Evolutionary conservation across 1,284 basidiomycete genomes (phyloP), one percentile per base, ranked within the genome.

Genomic region (Ustilago curta): DNA sequence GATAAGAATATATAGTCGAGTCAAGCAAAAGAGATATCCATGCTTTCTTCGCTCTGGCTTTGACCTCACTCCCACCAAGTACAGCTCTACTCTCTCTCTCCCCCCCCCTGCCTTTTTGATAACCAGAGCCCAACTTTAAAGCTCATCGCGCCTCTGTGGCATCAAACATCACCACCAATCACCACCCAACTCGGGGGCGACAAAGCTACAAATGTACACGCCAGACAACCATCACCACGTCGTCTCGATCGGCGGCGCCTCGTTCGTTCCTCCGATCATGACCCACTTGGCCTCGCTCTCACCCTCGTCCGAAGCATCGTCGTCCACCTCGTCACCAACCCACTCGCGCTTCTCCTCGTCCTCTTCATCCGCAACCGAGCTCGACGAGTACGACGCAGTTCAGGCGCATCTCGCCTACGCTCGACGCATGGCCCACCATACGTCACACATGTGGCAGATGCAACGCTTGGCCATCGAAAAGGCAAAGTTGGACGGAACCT

Each of bases 391-490:
- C 58, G 72, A 75, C 32, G 55, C 62, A 7, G 66, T 69, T 0
- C 71, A 69, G 9, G 71, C 71, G 1, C 72, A 75, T 18, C 51
- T 75, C 3, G 44, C 54, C 4, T 75, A 75, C 47, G 72, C 72
- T 2, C 29, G 54, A 2, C 31, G 55, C 0, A 75, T 75, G 72
- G 64, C 68, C 3, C 39, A 51, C 11, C 68, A 75, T 58, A 75
- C 72, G 3, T 59, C 72, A 0, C 4, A 19, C 39, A 75, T 75
- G 72, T 75, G 72, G 72, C 72, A 75, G 59, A 56, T 50, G 29
- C 68, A 75, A 53, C 53, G 72, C 11, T 57, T 70, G 3, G 68
- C 68, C 23, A 75, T 75, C 58, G 72, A 75, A 57, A 70, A 70
- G 47, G 59, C 72, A 11, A 75, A 75, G 23, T 52, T 70, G 37